These are phyloP conservation scores for Scedosporium apiospermum DNA, from an alignment of 2,329 filamentous ascomycete genomes.

Conservation along the genomic window DNA sequence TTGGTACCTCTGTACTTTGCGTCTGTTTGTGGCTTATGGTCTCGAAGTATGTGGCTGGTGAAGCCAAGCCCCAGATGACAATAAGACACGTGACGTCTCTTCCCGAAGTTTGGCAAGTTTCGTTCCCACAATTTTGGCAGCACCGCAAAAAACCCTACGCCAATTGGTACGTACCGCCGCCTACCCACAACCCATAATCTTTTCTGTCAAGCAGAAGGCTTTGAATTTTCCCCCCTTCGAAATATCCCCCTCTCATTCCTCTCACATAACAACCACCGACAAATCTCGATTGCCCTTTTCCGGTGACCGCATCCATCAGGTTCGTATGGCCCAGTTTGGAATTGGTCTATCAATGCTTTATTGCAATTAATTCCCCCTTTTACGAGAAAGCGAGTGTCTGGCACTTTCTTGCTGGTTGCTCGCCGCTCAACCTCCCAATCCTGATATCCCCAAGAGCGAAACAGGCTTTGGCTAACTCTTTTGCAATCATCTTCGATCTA, in stretches of 20 bases:
- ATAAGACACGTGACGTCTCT: too few relatives aligned
- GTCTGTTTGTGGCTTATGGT: too few relatives aligned
- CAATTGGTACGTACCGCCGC: conserved; percentile 3
- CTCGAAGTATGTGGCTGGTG: too few relatives aligned
- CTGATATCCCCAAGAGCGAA: background rate
- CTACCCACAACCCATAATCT: conserved; percentile 4
- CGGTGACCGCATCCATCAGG: conserved; percentile 6
- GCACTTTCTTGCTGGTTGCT: background rate
- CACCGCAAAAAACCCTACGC: conserved; percentile 3
- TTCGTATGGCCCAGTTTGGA: background rate
- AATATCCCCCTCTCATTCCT: background rate
- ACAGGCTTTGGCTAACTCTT: conserved; percentile 1
- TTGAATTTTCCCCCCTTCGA: conserved; percentile 1
- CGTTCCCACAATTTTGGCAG: background rate
- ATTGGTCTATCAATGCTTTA: background rate
- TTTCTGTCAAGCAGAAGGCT: conserved; percentile 2
- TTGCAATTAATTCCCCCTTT: background rate
- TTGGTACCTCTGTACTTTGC: too few relatives aligned
- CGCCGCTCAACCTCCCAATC: background rate
- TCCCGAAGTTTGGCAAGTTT: background rate
- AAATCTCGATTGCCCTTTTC: conserved; percentile 4
- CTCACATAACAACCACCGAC: conserved; percentile 3
- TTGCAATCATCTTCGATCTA: conserved; percentile 18
- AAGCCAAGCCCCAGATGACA: too few relatives aligned
- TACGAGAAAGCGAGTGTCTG: background rate